Evolutionary conservation across 2,329 filamentous ascomycete species (phyloP).

Genomic region (Paramyrothecium sp.): DNA sequence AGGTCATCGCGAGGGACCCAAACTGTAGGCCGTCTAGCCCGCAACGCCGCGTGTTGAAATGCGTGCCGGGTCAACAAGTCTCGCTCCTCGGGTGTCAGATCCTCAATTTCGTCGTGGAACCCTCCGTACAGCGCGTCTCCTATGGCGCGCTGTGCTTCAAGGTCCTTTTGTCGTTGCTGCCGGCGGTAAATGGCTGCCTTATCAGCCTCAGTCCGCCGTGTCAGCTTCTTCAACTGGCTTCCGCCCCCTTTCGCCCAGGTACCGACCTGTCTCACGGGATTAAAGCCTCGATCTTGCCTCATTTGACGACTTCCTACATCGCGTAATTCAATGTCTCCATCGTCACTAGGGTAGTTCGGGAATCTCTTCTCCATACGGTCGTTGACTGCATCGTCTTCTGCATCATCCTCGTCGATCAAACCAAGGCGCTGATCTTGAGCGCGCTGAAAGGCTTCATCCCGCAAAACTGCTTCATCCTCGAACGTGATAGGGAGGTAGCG

Average conservation of each 20-base stretch:
- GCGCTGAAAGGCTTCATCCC: conserved; percentile 84
- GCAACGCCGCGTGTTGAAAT: conserved; percentile 86
- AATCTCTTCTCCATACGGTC: conserved; percentile 30
- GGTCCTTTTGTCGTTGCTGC: conserved; percentile 53
- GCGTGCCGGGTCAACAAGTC: conserved; percentile 82
- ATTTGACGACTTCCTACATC: conserved; percentile 22
- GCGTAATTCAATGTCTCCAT: conserved; percentile 38
- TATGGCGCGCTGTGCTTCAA: conserved; percentile 71
- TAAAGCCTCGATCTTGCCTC: conserved; percentile 32
- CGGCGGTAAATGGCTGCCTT: conserved; percentile 47
- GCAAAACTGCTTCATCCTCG: conserved; percentile 90
- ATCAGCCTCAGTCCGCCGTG: conserved; percentile 18
- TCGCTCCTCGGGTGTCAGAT: conserved; percentile 85
- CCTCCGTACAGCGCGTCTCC: conserved; percentile 82
- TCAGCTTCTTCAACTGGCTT: conserved; percentile 45
- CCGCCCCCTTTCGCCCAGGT: conserved; percentile 41
- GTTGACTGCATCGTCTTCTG: conserved; percentile 35
- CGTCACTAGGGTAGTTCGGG: conserved; percentile 28
- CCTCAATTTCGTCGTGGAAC: conserved; percentile 90
- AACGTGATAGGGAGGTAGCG: conserved; percentile 91
- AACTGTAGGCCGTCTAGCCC: conserved; percentile 80
- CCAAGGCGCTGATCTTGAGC: conserved; percentile 72
- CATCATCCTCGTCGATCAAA: conserved; percentile 50
- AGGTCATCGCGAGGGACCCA: conserved; percentile 94
- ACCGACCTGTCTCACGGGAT: conserved; percentile 41